Conservation (phyloP, 345 rosid species). For the Geranium rotundifolium region DNA sequence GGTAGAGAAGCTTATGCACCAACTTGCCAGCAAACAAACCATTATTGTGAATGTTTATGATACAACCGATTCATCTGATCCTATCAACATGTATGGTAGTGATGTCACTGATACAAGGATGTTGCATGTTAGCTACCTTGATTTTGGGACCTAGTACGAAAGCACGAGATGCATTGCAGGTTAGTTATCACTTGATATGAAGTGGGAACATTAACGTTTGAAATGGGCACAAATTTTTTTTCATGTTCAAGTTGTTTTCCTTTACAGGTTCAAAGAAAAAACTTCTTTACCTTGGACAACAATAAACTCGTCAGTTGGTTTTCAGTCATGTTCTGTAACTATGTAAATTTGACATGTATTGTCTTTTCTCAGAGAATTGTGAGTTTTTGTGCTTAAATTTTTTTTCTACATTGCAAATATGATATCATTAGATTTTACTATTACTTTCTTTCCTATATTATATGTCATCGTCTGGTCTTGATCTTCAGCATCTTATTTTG, state of each 20-base stretch:
- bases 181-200: constrained; percentile 13
- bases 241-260: neutral
- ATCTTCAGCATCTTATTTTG: constrained; percentile 13
- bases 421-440: too few relatives aligned
- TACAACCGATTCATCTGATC: constrained; percentile 60
- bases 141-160: constrained; percentile 84
- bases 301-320: constrained; percentile 38
- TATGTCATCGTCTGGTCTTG: neutral
- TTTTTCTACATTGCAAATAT: too few relatives aligned
- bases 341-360: too few relatives aligned
- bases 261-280: constrained; percentile 66
- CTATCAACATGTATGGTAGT: constrained; percentile 73
- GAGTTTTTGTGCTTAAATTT: too few relatives aligned
- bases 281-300: constrained; percentile 76
- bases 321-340: too few relatives aligned
- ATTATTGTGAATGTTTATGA: constrained; percentile 86
- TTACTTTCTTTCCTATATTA: too few relatives aligned
- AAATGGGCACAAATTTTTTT: neutral
- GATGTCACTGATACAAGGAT: constrained; percentile 54
- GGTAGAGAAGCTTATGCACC: constrained; percentile 90
- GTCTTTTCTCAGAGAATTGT: too few relatives aligned
- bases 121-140: constrained; percentile 49
- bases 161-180: constrained; percentile 98
- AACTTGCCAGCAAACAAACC: constrained; percentile 85
- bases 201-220: too few relatives aligned